Conservation (phyloP, 305 asterid species). For the Coffea humblotiana region DNA sequence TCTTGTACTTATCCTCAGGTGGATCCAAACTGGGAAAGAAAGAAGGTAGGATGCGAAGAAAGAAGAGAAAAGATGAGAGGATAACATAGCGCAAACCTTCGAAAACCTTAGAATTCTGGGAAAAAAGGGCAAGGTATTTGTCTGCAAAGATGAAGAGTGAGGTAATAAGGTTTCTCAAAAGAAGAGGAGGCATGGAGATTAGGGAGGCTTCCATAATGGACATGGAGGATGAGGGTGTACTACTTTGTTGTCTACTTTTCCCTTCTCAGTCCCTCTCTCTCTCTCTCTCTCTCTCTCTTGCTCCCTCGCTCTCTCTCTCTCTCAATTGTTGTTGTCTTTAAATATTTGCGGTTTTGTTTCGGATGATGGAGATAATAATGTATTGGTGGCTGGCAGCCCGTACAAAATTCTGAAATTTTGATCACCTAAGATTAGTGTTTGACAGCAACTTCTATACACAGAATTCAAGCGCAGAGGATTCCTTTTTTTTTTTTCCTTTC, state of each 20-base stretch:
- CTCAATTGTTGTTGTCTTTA: background rate
- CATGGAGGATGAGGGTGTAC: background rate
- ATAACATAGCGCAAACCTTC: slow-evolving; percentile 37
- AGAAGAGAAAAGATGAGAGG: slow-evolving; percentile 48
- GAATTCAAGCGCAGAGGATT: too few relatives aligned
- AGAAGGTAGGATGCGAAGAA: slow-evolving; percentile 51
- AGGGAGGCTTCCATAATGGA: slow-evolving; percentile 37
- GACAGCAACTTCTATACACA: too few relatives aligned
- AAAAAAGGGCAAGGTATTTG: slow-evolving; percentile 39
- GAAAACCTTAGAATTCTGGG: slow-evolving; percentile 40
- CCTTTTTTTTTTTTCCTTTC: too few relatives aligned
- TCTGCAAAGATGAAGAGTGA: slow-evolving; percentile 45
- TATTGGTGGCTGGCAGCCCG: background rate
- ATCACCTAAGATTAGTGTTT: too few relatives aligned
- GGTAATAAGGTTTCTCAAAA: slow-evolving; percentile 47
- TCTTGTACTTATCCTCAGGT: slow-evolving; percentile 16
- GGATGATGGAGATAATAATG: background rate
- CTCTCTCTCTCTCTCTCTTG: background rate
- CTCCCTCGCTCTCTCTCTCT: background rate
- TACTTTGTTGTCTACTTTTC: background rate
- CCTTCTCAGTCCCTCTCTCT: background rate
- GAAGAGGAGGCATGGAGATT: slow-evolving; percentile 51
- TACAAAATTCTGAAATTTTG: background rate
- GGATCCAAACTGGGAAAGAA: slow-evolving; percentile 38
- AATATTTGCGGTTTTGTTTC: background rate